Percentiles rank a stretch among this genome's conserved stretches.
Evolutionary conservation across 495 filamentous ascomycete species (phyloP).

Genomic region (Tuber microsphaerosporum): DNA sequence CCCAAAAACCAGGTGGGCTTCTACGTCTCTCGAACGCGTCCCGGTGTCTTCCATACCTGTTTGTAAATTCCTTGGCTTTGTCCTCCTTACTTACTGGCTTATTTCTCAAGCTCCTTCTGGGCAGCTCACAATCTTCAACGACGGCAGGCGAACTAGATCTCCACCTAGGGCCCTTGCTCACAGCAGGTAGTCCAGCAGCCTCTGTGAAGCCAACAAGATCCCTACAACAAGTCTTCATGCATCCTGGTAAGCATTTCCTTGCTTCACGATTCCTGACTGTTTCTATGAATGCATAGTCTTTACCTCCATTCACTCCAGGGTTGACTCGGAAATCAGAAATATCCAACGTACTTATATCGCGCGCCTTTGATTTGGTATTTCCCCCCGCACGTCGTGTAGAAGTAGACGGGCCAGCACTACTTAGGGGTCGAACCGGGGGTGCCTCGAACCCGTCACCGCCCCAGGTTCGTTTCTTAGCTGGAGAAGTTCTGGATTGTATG

Average conservation of each 20-base stretch:
- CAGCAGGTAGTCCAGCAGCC: constrained; percentile 27
- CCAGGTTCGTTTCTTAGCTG: constrained; percentile 17
- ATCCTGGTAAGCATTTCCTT: constrained; percentile 71
- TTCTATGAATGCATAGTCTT: constrained; percentile 65
- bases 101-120: not conserved
- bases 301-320: constrained; percentile 61
- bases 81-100: constrained; percentile 48
- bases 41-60: constrained; percentile 67
- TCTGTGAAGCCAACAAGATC: constrained; percentile 33
- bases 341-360: constrained; percentile 20
- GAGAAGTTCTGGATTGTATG: constrained; percentile 20
- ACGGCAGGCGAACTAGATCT: constrained; percentile 44
- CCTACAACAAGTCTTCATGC: constrained; percentile 52
- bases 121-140: constrained; percentile 51
- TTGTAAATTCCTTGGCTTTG: constrained; percentile 58
- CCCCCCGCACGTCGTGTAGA: not conserved
- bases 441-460: constrained; percentile 5
- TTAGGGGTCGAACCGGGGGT: not conserved
- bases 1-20: constrained; percentile 84
- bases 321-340: constrained; percentile 76
- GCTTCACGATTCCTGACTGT: constrained; percentile 66
- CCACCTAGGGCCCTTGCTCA: constrained; percentile 33
- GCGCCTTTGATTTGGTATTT: constrained; percentile 5
- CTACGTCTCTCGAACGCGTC: constrained; percentile 61
- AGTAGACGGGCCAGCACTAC: not conserved